Conservation (phyloP, 2,329 filamentous ascomycete species). For the Fusarium azukiicola region DNA sequence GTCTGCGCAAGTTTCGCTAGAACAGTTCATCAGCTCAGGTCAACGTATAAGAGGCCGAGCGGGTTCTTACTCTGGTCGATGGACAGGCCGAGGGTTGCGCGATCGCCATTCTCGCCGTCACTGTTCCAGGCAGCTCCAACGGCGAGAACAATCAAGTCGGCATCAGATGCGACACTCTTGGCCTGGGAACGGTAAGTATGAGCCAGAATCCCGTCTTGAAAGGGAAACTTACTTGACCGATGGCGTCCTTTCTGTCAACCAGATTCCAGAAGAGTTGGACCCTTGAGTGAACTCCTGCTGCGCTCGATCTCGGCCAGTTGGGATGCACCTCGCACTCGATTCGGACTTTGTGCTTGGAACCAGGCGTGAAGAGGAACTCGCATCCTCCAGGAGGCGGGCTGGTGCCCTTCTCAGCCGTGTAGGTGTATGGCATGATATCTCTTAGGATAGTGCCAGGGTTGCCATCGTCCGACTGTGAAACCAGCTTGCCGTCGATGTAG, state of each 20-base stretch:
- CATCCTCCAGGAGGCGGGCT: background rate
- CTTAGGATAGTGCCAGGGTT: background rate
- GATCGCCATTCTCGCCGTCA: slow-evolving; percentile 1
- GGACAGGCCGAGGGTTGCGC: slow-evolving; percentile 1
- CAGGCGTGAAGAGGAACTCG: slow-evolving; percentile 3
- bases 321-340: background rate
- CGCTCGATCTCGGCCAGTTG: background rate
- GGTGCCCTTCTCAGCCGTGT: background rate
- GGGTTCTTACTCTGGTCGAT: background rate
- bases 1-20: background rate
- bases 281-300: background rate
- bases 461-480: background rate
- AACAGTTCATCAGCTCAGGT: background rate
- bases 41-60: background rate
- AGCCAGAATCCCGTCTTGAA: background rate
- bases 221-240: background rate
- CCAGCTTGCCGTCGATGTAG: slow-evolving; percentile 1
- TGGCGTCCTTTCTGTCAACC: background rate
- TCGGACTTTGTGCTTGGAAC: background rate
- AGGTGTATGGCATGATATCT: background rate
- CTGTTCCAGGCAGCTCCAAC: background rate
- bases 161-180: background rate
- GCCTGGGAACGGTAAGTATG: background rate
- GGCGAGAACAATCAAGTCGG: background rate
- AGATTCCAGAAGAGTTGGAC: slow-evolving; percentile 1